These are phyloP conservation scores for Picea abies DNA, from an alignment of 83 land plant species.

Conservation along the genomic window DNA sequence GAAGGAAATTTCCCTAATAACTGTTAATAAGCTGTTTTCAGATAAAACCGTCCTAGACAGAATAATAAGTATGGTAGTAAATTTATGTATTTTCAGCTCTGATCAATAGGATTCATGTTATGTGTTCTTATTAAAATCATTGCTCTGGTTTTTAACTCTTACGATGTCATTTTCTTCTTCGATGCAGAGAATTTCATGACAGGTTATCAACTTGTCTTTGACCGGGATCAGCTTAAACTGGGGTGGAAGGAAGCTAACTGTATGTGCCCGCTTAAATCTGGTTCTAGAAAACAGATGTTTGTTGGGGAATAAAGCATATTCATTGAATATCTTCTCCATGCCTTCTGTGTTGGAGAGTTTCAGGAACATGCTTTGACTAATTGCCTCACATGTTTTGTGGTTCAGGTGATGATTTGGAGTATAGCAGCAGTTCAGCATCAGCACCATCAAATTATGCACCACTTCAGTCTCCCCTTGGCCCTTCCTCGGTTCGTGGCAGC, in stretches of 20 bases:
- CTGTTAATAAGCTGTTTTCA: neutral
- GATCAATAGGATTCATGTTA: neutral
- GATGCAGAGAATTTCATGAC: conserved; percentile 60
- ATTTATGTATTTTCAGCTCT: neutral
- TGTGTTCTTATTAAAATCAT: too few relatives aligned
- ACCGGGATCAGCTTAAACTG: conserved; percentile 36
- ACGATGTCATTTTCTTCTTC: neutral
- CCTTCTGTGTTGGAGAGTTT: neutral
- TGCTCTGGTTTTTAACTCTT: neutral
- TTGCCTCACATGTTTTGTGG: neutral
- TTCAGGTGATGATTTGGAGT: conserved; percentile 7
- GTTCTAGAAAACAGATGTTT: neutral
- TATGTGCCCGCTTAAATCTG: conserved; percentile 24
- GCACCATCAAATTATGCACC: neutral
- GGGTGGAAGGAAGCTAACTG: conserved; percentile 50
- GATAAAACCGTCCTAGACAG: neutral
- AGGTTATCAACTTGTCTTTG: conserved; percentile 49
- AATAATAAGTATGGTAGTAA: neutral
- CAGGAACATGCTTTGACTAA: neutral
- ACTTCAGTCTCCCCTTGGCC: neutral
- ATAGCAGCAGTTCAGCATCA: conserved; percentile 15
- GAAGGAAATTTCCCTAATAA: too few relatives aligned
- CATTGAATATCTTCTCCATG: neutral
- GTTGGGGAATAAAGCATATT: neutral
- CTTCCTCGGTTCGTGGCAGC: neutral